phyloP scores from a whole-genome alignment of 2,329 filamentous ascomycete genomes.

The Aspergillus pseudoterreus region DNA sequence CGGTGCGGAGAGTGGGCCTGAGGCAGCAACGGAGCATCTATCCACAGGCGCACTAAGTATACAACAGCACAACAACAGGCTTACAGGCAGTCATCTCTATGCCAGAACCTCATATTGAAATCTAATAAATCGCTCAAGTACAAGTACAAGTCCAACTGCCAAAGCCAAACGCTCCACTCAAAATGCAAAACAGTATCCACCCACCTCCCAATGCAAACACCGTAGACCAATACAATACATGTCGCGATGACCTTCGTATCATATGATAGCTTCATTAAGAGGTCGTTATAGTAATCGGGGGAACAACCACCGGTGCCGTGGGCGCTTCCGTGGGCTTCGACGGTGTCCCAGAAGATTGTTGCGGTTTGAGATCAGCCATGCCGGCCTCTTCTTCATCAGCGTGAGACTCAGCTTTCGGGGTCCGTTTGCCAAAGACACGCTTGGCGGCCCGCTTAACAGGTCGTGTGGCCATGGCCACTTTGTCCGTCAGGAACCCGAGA shows the following conservation, averaged over 20 bases:
- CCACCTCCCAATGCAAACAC: too few relatives aligned
- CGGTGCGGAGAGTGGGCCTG: not conserved
- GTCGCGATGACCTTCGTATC: not conserved
- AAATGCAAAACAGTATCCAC: too few relatives aligned
- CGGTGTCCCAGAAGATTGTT: conserved; percentile 17
- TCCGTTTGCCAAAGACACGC: conserved; percentile 12
- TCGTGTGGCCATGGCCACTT: conserved; percentile 17
- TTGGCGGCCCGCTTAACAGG: conserved; percentile 21
- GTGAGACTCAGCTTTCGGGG: conserved; percentile 1
- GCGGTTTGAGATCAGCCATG: conserved; percentile 7
- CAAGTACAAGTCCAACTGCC: too few relatives aligned
- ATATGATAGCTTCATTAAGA: conserved; percentile 16
- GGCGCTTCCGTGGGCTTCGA: conserved; percentile 13
- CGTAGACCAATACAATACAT: too few relatives aligned
- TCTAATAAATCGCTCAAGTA: too few relatives aligned
- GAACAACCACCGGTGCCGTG: conserved; percentile 19
- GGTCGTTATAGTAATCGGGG: conserved; percentile 40
- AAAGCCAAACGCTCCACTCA: too few relatives aligned
- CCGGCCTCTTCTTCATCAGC: conserved; percentile 15
- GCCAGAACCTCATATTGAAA: too few relatives aligned
- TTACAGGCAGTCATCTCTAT: too few relatives aligned
- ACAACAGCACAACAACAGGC: not conserved
- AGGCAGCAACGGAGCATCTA: not conserved
- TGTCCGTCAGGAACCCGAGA: conserved; percentile 24
- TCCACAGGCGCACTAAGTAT: not conserved